phyloP scores from a whole-genome alignment of 805 yeast genomes.

The Scheffersomyces coipomensis region DNA sequence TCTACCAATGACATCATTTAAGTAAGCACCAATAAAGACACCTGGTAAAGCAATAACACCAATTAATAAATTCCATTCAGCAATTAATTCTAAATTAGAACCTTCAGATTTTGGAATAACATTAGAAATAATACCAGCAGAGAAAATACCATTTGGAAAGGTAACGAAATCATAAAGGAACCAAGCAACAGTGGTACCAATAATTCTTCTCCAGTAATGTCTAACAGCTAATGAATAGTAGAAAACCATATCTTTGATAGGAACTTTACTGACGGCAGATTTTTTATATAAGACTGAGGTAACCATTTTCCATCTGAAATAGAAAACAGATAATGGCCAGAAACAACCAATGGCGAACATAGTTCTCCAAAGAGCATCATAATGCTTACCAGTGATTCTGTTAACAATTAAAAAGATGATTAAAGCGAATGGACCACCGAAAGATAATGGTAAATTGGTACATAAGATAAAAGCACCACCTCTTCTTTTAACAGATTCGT shows the following conservation, averaged over 20 bases:
- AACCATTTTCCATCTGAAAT: conserved; percentile 68
- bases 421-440: conserved; percentile 79
- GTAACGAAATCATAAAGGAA: conserved; percentile 79
- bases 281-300: conserved; percentile 63
- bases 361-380: conserved; percentile 64
- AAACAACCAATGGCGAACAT: conserved; percentile 59
- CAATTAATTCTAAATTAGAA: conserved; percentile 51
- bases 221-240: conserved; percentile 57
- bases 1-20: conserved; percentile 67
- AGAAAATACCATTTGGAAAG: conserved; percentile 75
- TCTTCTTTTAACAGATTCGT: conserved; percentile 60
- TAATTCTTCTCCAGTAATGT: conserved; percentile 64
- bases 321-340: conserved; percentile 72
- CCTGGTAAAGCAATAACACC: conserved; percentile 70
- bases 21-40: conserved; percentile 63
- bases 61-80: conserved; percentile 71
- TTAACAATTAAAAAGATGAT: conserved; percentile 66
- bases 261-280: conserved; percentile 58
- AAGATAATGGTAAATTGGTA: conserved; percentile 69
- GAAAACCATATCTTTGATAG: conserved; percentile 51
- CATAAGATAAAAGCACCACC: conserved; percentile 66
- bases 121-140: conserved; percentile 56
- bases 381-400: conserved; percentile 49
- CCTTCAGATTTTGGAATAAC: conserved; percentile 34
- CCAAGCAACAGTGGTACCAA: conserved; percentile 78